A percentile compares a stretch with the other conserved stretches of the same genome.
Evolutionary conservation across 148 eudicot species (phyloP).

Genomic region (Rhododendron henanense): DNA sequence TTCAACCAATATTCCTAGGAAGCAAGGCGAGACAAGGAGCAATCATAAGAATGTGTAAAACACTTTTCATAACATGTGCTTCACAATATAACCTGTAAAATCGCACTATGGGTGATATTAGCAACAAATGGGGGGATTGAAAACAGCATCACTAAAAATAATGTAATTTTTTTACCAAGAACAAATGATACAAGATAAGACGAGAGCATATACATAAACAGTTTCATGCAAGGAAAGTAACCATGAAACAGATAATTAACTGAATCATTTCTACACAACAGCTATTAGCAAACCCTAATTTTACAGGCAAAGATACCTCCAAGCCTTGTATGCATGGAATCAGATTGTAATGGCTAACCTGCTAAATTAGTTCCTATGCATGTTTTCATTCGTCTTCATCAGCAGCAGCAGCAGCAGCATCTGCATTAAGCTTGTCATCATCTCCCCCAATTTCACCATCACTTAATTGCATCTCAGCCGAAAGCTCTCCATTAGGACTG

Average conservation of each 20-base stretch:
- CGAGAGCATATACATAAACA: neutral
- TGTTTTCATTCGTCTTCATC: slow-evolving; percentile 23
- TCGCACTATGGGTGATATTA: neutral
- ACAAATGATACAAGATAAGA: neutral
- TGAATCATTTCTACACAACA: neutral
- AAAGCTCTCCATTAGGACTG: slow-evolving; percentile 37
- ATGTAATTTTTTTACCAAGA: neutral
- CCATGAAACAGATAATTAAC: neutral
- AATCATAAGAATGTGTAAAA: neutral
- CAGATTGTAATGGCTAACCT: slow-evolving; percentile 1
- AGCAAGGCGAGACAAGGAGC: neutral
- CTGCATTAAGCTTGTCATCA: slow-evolving; percentile 19
- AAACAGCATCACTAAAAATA: neutral
- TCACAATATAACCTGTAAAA: neutral
- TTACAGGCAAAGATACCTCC: neutral
- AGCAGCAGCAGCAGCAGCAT: slow-evolving; percentile 20
- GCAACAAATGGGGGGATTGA: neutral
- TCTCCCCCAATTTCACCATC: slow-evolving; percentile 39
- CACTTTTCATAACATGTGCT: neutral
- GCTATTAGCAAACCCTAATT: neutral
- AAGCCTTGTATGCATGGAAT: neutral
- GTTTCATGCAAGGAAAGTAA: neutral
- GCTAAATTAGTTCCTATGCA: neutral
- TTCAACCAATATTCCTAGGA: neutral
- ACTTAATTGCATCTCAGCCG: slow-evolving; percentile 46